Conservation (phyloP, 176 grass and related monocot genomes). For the Urochloa ruziziensis region DNA sequence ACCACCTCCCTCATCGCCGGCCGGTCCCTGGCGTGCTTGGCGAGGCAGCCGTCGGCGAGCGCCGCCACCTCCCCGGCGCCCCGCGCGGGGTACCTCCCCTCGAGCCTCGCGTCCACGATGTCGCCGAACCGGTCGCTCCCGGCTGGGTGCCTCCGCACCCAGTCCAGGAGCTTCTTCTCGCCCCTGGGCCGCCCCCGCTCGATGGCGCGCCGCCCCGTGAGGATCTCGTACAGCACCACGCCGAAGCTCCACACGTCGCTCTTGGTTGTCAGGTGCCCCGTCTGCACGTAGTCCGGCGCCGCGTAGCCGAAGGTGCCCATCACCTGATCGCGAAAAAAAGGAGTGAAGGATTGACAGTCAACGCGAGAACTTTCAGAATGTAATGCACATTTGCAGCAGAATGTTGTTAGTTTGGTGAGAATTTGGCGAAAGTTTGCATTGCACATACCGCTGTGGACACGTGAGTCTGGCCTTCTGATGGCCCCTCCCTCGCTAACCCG, state of each 20-base stretch:
- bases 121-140: conserved; percentile 28
- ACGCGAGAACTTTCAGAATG: not conserved
- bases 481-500: conserved; percentile 70
- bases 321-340: conserved; percentile 36
- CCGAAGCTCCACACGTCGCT: conserved; percentile 75
- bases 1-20: conserved; percentile 60
- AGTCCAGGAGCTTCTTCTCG: conserved; percentile 68
- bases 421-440: not conserved
- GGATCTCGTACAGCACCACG: conserved; percentile 70
- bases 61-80: conserved; percentile 44
- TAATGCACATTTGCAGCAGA: not conserved
- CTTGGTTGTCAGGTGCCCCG: conserved; percentile 63
- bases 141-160: conserved; percentile 50
- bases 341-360: not conserved
- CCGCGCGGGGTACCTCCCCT: conserved; percentile 47
- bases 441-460: conserved; percentile 60
- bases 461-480: conserved; percentile 65
- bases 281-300: conserved; percentile 64
- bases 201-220: conserved; percentile 46
- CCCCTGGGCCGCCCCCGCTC: conserved; percentile 41
- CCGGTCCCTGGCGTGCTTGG: conserved; percentile 50
- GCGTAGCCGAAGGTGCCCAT: conserved; percentile 77
- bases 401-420: not conserved
- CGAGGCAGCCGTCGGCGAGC: conserved; percentile 55
- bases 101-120: conserved; percentile 62